These are phyloP conservation scores for Hericium coralloides DNA, from an alignment of 768 basidiomycete species.

Conservation along the genomic window DNA sequence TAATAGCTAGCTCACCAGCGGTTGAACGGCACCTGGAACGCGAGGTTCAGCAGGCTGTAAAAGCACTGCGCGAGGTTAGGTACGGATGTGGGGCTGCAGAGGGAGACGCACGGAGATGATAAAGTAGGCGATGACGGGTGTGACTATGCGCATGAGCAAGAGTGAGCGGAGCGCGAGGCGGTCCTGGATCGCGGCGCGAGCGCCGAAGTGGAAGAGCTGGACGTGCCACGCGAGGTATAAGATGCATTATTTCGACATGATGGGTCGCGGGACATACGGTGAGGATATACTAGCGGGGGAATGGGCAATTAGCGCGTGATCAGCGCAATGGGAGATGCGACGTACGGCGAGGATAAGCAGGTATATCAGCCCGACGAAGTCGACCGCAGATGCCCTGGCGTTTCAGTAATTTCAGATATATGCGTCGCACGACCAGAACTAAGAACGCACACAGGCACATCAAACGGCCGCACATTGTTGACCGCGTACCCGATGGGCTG, in stretches of 20 bases:
- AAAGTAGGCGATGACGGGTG: constrained; percentile 33
- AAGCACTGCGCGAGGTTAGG: constrained; percentile 30
- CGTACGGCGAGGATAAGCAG: constrained; percentile 20
- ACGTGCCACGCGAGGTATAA: fast-evolving
- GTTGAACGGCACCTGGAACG: constrained; percentile 49
- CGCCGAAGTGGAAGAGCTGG: too few relatives aligned
- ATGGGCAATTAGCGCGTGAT: too few relatives aligned
- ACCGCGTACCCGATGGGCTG: constrained; percentile 40
- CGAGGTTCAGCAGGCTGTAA: constrained; percentile 49
- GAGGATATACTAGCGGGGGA: neutral
- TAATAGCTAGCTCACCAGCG: constrained; percentile 29
- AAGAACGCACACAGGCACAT: constrained; percentile 43
- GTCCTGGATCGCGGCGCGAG: constrained; percentile 18
- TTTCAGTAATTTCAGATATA: too few relatives aligned
- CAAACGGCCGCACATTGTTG: constrained; percentile 46
- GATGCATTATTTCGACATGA: neutral
- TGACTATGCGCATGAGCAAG: constrained; percentile 31
- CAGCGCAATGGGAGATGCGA: constrained; percentile 2
- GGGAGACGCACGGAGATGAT: constrained; percentile 12
- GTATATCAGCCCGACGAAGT: constrained; percentile 25
- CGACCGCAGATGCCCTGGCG: constrained; percentile 19
- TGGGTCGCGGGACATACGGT: neutral
- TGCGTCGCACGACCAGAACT: too few relatives aligned
- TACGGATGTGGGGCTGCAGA: neutral
- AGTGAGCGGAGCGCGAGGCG: constrained; percentile 29